Conservation (phyloP, 495 filamentous ascomycete genomes). For the Cercophora newfieldiana region DNA sequence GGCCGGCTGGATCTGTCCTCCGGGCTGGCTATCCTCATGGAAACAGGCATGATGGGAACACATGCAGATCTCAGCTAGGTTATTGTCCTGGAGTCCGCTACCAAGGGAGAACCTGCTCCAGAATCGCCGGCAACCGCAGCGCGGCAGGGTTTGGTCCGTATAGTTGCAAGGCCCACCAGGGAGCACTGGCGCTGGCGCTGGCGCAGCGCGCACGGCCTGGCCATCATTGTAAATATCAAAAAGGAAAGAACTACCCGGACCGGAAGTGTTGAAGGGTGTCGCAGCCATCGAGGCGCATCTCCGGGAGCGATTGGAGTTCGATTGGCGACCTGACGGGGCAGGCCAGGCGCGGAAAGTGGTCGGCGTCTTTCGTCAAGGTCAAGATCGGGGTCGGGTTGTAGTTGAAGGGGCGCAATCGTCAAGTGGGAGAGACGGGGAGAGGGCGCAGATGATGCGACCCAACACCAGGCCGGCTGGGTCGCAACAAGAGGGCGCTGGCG, state of each 20-base stretch:
- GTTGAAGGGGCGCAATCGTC: neutral
- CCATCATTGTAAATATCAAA: conserved; percentile 52
- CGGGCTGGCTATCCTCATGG: conserved; percentile 51
- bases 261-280: conserved; percentile 42
- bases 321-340: neutral
- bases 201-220: conserved; percentile 28
- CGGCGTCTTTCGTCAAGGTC: conserved; percentile 4
- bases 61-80: conserved; percentile 59
- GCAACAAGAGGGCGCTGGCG: conserved; percentile 31
- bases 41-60: conserved; percentile 74
- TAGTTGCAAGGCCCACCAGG: conserved; percentile 64
- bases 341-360: neutral
- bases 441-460: conserved; percentile 27
- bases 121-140: conserved; percentile 68
- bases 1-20: conserved; percentile 17
- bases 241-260: conserved; percentile 42
- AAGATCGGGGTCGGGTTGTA: neutral
- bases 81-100: conserved; percentile 23
- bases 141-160: conserved; percentile 52
- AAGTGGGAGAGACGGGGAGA: neutral
- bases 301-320: conserved; percentile 21
- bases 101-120: conserved; percentile 49
- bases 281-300: conserved; percentile 52
- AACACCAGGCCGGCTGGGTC: conserved; percentile 42
- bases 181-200: conserved; percentile 36